These are phyloP conservation scores for Rosa lucieae DNA, from an alignment of 306 rosid species.

Conservation along the genomic window DNA sequence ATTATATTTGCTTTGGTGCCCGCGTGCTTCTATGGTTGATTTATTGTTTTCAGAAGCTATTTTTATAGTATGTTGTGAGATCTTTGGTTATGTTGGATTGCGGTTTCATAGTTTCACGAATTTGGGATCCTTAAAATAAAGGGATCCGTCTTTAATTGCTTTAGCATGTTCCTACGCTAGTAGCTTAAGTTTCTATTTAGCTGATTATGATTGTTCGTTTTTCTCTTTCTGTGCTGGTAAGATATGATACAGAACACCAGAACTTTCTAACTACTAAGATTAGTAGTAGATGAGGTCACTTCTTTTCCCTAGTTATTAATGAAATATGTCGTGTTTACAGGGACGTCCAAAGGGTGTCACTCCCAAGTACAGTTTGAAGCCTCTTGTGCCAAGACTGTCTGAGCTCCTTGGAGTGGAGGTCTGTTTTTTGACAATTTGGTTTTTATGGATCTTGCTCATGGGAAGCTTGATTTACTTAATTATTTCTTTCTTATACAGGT, in stretches of 20 bases:
- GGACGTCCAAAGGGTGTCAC: constrained; percentile 99
- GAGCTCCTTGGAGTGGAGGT: constrained; percentile 80
- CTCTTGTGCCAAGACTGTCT: constrained; percentile 85
- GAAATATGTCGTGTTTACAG: constrained; percentile 41
- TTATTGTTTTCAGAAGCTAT: background rate
- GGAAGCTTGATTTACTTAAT: background rate
- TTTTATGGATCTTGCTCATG: background rate
- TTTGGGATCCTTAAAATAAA: background rate
- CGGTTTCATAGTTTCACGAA: background rate
- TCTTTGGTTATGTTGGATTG: background rate
- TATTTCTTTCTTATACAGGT: constrained; percentile 43
- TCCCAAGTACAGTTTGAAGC: constrained; percentile 90
- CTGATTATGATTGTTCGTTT: background rate
- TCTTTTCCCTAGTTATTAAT: background rate
- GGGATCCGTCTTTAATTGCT: background rate
- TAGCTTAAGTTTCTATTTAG: background rate
- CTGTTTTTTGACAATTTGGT: constrained; percentile 9
- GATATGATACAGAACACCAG: background rate
- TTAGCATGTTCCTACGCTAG: background rate
- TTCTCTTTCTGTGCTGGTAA: background rate
- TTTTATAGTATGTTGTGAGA: background rate
- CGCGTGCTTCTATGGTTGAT: background rate
- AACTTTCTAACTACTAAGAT: background rate
- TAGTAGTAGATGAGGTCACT: background rate
- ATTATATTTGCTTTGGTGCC: background rate